Conservation (phyloP, 805 yeast species). For the Jamesozyma hellenica region DNA sequence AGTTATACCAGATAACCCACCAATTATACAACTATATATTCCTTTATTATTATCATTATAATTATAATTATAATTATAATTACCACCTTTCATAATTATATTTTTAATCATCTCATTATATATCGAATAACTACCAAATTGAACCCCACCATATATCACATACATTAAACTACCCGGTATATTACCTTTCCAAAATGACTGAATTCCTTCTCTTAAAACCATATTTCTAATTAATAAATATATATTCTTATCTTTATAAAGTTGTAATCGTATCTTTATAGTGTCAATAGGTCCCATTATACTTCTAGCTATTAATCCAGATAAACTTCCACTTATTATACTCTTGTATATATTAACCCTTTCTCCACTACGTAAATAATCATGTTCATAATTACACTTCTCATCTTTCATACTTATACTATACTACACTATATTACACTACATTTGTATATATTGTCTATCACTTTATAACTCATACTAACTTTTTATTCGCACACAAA, state of each 20-base stretch:
- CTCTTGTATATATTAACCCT: constrained; percentile 45
- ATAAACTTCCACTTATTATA: constrained; percentile 56
- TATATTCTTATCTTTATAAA: background rate
- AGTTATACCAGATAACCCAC: constrained; percentile 64
- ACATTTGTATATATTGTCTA: background rate
- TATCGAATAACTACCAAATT: constrained; percentile 62
- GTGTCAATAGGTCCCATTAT: constrained; percentile 32
- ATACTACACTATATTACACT: no score
- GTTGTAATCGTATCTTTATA: constrained; percentile 25
- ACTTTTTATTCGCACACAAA: no score
- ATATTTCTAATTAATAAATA: constrained; percentile 26
- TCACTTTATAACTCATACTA: background rate
- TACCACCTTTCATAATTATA: no score
- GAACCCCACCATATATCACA: constrained; percentile 72
- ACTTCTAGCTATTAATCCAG: constrained; percentile 49
- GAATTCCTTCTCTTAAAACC: constrained; percentile 52
- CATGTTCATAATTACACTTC: constrained; percentile 11
- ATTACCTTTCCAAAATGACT: constrained; percentile 92
- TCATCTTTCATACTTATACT: no score
- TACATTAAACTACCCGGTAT: constrained; percentile 86
- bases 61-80: no score
- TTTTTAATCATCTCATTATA: constrained; percentile 36
- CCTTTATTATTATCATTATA: constrained; percentile 15
- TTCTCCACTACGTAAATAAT: constrained; percentile 43
- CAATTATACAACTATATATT: constrained; percentile 42